A percentile compares a stretch with the other conserved stretches of the same genome.
Conservation (phyloP, 2,329 filamentous ascomycete species). For the Herpotrichia juniperi region DNA sequence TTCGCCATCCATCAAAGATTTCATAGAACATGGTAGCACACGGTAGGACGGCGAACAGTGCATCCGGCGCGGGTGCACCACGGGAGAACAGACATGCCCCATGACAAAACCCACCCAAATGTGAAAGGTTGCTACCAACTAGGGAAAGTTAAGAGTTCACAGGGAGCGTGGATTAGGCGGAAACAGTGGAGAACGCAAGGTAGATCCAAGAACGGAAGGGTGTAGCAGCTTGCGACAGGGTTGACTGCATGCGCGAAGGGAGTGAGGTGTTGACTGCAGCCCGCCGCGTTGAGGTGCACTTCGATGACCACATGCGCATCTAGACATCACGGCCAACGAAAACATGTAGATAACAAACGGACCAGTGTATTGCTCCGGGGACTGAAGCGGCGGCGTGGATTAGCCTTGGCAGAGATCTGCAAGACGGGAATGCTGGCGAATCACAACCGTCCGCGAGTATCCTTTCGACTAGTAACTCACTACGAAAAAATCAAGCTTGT, state of each 20-base stretch:
- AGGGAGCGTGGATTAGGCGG: slow-evolving; percentile 2
- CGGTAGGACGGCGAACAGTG: slow-evolving; percentile 17
- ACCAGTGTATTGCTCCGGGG: background rate
- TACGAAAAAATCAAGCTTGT: slow-evolving; percentile 20
- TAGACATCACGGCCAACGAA: background rate
- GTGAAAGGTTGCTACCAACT: slow-evolving; percentile 10
- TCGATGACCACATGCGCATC: background rate
- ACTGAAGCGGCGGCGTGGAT: background rate
- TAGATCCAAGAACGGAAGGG: slow-evolving; percentile 6
- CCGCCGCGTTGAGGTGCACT: background rate
- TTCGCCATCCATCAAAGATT: slow-evolving; percentile 16
- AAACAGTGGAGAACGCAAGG: slow-evolving; percentile 12
- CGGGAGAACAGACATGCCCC: slow-evolving; percentile 8
- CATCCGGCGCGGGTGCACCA: slow-evolving; percentile 7
- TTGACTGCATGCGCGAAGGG: background rate
- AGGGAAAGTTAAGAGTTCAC: slow-evolving; percentile 10
- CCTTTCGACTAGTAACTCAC: slow-evolving; percentile 18
- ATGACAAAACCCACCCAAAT: slow-evolving; percentile 8
- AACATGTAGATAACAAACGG: background rate
- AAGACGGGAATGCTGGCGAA: slow-evolving; percentile 7
- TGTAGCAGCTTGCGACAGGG: slow-evolving; percentile 1
- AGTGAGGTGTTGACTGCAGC: background rate
- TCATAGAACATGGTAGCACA: slow-evolving; percentile 12
- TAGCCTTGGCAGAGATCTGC: slow-evolving; percentile 14
- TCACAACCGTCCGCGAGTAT: slow-evolving; percentile 9